Evolutionary conservation across 1,284 basidiomycete genomes (phyloP).

Genomic region (Ceratorhiza oryzae-sativae): DNA sequence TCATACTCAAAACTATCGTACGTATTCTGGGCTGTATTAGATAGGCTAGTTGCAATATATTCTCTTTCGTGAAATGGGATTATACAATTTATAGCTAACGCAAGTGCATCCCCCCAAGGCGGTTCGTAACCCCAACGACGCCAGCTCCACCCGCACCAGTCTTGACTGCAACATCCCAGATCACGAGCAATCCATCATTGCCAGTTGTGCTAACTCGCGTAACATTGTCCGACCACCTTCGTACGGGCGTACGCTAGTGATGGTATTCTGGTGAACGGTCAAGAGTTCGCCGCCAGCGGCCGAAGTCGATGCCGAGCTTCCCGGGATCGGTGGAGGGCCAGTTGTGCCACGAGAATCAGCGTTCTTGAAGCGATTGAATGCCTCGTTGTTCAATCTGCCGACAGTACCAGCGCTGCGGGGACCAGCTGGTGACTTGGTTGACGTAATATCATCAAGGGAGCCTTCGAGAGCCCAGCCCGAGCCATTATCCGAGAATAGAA

Average conservation of each 20-base stretch:
- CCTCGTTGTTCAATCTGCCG: slow-evolving; percentile 90
- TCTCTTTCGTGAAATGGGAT: too few relatives aligned
- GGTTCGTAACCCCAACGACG: slow-evolving; percentile 46
- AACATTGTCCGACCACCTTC: slow-evolving; percentile 68
- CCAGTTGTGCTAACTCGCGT: slow-evolving; percentile 89
- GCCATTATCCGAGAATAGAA: slow-evolving; percentile 78
- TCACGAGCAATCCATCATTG: slow-evolving; percentile 91
- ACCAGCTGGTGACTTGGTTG: slow-evolving; percentile 51
- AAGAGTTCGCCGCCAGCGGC: slow-evolving; percentile 60
- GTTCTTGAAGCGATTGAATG: slow-evolving; percentile 93
- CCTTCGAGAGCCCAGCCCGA: slow-evolving; percentile 77
- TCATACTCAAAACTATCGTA: too few relatives aligned
- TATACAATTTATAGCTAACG: slow-evolving; percentile 46
- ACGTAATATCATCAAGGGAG: slow-evolving; percentile 77
- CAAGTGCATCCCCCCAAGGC: slow-evolving; percentile 62
- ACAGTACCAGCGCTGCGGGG: slow-evolving; percentile 57
- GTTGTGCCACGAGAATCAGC: slow-evolving; percentile 88
- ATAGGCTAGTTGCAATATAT: too few relatives aligned
- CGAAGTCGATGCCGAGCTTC: slow-evolving; percentile 38
- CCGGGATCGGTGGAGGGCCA: slow-evolving; percentile 50
- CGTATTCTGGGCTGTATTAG: too few relatives aligned
- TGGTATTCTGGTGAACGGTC: slow-evolving; percentile 98
- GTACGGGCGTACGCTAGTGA: slow-evolving; percentile 87
- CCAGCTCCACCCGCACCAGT: slow-evolving; percentile 45
- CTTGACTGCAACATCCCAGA: slow-evolving; percentile 82